phyloP scores from a whole-genome alignment of 306 rosid genomes.

The Lagenaria siceraria region DNA sequence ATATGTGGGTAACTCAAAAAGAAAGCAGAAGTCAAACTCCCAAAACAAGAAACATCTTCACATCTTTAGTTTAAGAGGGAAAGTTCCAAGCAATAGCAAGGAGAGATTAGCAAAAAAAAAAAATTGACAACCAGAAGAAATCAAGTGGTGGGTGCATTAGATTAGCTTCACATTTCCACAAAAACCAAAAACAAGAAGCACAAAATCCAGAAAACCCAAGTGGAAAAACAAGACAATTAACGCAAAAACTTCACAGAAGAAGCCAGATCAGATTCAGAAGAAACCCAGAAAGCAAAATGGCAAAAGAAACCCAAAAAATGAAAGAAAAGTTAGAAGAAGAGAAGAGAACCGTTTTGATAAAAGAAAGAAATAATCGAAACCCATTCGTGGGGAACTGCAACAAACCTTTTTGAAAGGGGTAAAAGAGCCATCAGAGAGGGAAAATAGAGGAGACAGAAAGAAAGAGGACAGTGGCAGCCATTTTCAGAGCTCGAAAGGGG shows the following conservation, averaged over 20 bases:
- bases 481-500: background rate
- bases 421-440: background rate
- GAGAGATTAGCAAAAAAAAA: background rate
- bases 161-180: background rate
- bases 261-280: conserved; percentile 8
- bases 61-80: background rate
- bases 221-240: background rate
- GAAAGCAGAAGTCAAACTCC: background rate
- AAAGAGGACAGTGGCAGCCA: background rate
- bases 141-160: background rate
- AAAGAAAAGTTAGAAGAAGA: background rate
- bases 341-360: background rate
- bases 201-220: background rate
- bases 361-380: background rate
- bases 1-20: background rate
- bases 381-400: background rate
- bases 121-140: background rate
- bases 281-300: background rate
- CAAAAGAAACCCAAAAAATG: background rate
- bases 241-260: background rate
- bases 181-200: background rate
- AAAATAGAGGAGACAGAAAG: background rate
- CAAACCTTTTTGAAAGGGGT: background rate
- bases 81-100: background rate
- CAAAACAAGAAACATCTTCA: background rate